phyloP scores from a whole-genome alignment of 257 asterid species.

The Echites panduratus region DNA sequence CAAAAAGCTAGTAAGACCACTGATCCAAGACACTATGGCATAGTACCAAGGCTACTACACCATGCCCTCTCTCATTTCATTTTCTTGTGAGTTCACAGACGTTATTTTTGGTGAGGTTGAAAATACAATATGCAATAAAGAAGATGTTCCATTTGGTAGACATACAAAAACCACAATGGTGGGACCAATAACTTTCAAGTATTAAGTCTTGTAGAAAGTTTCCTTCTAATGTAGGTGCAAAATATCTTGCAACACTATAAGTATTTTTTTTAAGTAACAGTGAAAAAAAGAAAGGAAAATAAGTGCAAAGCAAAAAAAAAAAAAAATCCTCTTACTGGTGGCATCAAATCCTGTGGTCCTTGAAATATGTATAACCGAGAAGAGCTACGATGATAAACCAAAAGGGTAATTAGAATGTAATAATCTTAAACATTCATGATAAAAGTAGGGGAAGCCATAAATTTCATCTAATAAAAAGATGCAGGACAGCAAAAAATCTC shows the following conservation, averaged over 20 bases:
- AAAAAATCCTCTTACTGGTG: constrained; percentile 48
- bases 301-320: neutral
- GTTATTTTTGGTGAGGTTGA: neutral
- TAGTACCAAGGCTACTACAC: neutral
- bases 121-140: neutral
- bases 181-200: neutral
- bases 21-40: neutral
- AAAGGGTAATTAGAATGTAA: constrained; percentile 11
- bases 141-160: neutral
- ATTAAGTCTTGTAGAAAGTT: neutral
- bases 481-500: neutral
- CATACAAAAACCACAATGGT: neutral
- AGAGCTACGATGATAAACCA: constrained; percentile 45
- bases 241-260: neutral
- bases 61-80: neutral
- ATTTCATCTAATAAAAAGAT: neutral
- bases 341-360: constrained; percentile 95
- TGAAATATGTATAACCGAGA: constrained; percentile 86
- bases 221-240: neutral
- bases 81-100: neutral
- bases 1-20: neutral
- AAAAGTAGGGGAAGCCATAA: neutral
- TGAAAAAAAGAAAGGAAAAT: neutral
- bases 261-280: neutral
- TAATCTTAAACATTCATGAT: neutral